A percentile compares a stretch with the other conserved stretches of the same genome.
These are phyloP conservation scores for Myxozyma vanderwaltii DNA, from an alignment of 805 yeast genomes.

Conservation along the genomic window DNA sequence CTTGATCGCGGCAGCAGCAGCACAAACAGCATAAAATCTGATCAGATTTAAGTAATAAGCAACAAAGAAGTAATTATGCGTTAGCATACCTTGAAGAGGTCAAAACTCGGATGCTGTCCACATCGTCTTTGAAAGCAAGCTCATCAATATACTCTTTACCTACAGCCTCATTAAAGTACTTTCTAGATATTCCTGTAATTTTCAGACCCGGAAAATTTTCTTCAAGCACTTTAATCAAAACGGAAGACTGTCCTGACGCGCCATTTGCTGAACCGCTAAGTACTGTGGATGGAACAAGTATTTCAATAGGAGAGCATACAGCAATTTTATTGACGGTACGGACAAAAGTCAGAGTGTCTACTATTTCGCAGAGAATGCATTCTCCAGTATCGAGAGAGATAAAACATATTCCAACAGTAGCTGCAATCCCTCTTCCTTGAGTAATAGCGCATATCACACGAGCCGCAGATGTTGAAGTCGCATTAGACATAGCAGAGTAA, in stretches of 20 bases:
- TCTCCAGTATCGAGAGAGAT: conserved; percentile 46
- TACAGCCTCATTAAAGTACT: conserved; percentile 37
- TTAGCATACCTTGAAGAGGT: conserved; percentile 38
- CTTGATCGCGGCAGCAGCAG: conserved; percentile 35
- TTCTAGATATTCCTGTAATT: conserved; percentile 38
- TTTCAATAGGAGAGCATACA: conserved; percentile 42
- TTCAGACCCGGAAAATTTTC: conserved; percentile 41
- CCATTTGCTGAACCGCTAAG: neutral
- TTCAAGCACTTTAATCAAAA: conserved; percentile 39
- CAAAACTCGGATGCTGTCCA: conserved; percentile 36
- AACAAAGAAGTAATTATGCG: no score
- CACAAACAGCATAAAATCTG: conserved; percentile 40
- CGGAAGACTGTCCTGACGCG: neutral
- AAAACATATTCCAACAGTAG: conserved; percentile 48
- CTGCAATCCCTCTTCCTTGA: conserved; percentile 37
- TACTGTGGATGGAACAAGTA: conserved; percentile 7
- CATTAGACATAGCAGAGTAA: conserved; percentile 22
- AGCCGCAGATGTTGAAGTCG: neutral
- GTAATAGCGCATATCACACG: conserved; percentile 35
- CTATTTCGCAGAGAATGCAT: conserved; percentile 42
- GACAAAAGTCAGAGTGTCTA: conserved; percentile 52
- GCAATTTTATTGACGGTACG: conserved; percentile 49
- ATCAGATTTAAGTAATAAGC: neutral
- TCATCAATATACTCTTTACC: conserved; percentile 38
- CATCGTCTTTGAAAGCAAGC: conserved; percentile 35